Percentiles rank a stretch among this genome's conserved stretches.
Conservation (phyloP, 768 basidiomycete genomes). For the Lyophyllum decastes region DNA sequence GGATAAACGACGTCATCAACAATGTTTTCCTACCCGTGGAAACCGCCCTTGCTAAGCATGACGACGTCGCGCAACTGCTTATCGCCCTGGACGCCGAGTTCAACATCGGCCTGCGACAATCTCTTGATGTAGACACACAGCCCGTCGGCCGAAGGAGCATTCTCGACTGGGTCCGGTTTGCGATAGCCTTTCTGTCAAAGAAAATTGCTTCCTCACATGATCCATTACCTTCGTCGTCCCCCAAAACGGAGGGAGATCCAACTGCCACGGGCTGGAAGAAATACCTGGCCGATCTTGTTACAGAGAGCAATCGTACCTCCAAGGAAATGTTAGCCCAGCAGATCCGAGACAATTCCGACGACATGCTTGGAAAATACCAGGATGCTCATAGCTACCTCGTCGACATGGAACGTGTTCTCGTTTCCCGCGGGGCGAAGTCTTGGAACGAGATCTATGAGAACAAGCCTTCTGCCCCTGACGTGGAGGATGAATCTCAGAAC, state of each 20-base stretch:
- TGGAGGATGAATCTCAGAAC: slow-evolving; percentile 7
- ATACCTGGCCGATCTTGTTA: background rate
- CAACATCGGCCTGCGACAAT: slow-evolving; percentile 31
- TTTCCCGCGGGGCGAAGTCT: slow-evolving; percentile 38
- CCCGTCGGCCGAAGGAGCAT: slow-evolving; percentile 25
- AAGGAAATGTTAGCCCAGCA: background rate
- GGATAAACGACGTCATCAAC: slow-evolving; percentile 25
- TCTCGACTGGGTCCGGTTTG: slow-evolving; percentile 40
- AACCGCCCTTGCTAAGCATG: slow-evolving; percentile 32
- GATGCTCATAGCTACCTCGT: slow-evolving; percentile 33
- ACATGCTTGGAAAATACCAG: slow-evolving; percentile 7
- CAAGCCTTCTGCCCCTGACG: slow-evolving; percentile 11
- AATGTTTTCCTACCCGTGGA: slow-evolving; percentile 36
- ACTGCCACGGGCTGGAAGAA: slow-evolving; percentile 2
- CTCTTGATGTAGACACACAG: slow-evolving; percentile 19
- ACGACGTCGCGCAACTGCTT: slow-evolving; percentile 41
- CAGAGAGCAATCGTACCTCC: background rate
- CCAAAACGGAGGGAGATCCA: slow-evolving; percentile 6
- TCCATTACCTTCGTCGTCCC: background rate
- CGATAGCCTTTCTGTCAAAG: slow-evolving; percentile 22
- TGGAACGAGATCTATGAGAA: slow-evolving; percentile 42
- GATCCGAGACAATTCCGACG: background rate
- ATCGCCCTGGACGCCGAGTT: slow-evolving; percentile 35
- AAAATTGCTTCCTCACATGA: slow-evolving; percentile 24
- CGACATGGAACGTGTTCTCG: slow-evolving; percentile 34